A percentile compares a stretch with the other conserved stretches of the same genome.
Evolutionary conservation across 768 basidiomycete genomes (phyloP).

Genomic region (Thelephora ganbajun): DNA sequence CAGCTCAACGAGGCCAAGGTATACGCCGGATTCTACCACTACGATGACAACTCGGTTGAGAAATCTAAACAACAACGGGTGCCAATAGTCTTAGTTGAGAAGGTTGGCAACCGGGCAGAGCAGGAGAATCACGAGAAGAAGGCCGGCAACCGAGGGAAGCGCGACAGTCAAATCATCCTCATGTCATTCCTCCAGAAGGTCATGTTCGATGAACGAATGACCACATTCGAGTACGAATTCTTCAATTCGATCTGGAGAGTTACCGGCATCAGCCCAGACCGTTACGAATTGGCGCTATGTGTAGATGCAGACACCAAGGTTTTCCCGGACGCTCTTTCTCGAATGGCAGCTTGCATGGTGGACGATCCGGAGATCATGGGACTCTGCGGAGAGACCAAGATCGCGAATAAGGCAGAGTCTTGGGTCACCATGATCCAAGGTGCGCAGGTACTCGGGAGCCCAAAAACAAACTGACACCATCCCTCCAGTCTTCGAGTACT

Average conservation of each 20-base stretch:
- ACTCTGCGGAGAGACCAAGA: constrained; percentile 97
- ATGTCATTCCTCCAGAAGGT: constrained; percentile 99
- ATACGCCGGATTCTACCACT: constrained; percentile 93
- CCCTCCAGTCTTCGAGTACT: constrained; percentile 89
- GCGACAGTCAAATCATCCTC: constrained; percentile 93
- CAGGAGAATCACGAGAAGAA: constrained; percentile 80
- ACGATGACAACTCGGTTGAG: constrained; percentile 84
- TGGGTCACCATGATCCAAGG: constrained; percentile 99
- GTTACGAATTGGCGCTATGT: constrained; percentile 89
- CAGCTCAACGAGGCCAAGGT: constrained; percentile 99
- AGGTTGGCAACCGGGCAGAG: constrained; percentile 68
- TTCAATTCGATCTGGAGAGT: constrained; percentile 97
- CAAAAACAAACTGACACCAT: background rate
- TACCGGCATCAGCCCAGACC: constrained; percentile 91
- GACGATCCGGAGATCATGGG: constrained; percentile 98
- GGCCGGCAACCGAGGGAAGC: constrained; percentile 97
- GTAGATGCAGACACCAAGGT: constrained; percentile 98
- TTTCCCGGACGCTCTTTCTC: constrained; percentile 93
- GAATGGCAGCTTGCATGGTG: constrained; percentile 95
- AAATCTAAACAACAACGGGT: constrained; percentile 91
- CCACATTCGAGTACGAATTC: constrained; percentile 98
- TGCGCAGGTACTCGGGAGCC: constrained; percentile 23
- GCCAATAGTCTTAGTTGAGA: constrained; percentile 91
- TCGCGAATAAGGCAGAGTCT: constrained; percentile 96
- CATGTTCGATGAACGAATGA: constrained; percentile 99